These are phyloP conservation scores for Blastocladiella emersonii DNA, from an alignment of 371 early-diverging fungal genomes.

Conservation along the genomic window DNA sequence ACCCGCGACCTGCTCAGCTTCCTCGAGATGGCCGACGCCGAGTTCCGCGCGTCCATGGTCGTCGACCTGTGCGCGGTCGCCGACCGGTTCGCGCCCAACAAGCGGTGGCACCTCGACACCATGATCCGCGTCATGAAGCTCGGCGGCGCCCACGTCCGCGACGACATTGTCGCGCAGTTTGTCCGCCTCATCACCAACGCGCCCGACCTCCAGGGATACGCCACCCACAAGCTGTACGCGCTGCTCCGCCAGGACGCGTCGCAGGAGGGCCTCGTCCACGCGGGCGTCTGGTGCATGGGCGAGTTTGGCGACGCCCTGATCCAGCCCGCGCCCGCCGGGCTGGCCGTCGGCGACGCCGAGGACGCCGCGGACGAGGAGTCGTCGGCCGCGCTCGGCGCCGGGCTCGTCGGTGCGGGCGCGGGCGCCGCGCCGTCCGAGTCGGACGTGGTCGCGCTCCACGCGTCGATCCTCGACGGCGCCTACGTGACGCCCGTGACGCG, in stretches of 20 bases:
- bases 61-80: slow-evolving; percentile 78
- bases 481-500: slow-evolving; percentile 61
- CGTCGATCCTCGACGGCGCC: slow-evolving; percentile 57
- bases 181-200: slow-evolving; percentile 52
- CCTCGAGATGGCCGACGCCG: slow-evolving; percentile 80
- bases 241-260: slow-evolving; percentile 64
- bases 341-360: not conserved
- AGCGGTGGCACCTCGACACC: slow-evolving; percentile 93
- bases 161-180: slow-evolving; percentile 32
- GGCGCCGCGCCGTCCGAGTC: slow-evolving; percentile 41
- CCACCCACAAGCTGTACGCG: slow-evolving; percentile 69
- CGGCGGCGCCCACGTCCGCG: slow-evolving; percentile 27
- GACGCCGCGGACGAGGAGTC: slow-evolving; percentile 23
- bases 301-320: slow-evolving; percentile 86
- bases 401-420: not conserved
- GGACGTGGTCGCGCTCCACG: slow-evolving; percentile 57
- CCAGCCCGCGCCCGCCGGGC: not conserved
- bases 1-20: slow-evolving; percentile 83
- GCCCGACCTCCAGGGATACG: slow-evolving; percentile 66
- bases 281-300: slow-evolving; percentile 87
- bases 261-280: slow-evolving; percentile 82
- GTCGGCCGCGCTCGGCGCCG: too few species aligned
- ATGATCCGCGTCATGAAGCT: slow-evolving; percentile 72
- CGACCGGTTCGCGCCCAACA: slow-evolving; percentile 73
- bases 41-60: slow-evolving; percentile 79